These are phyloP conservation scores for Coemansia sp. DNA, from an alignment of 192 early-diverging fungal species.

Conservation along the genomic window DNA sequence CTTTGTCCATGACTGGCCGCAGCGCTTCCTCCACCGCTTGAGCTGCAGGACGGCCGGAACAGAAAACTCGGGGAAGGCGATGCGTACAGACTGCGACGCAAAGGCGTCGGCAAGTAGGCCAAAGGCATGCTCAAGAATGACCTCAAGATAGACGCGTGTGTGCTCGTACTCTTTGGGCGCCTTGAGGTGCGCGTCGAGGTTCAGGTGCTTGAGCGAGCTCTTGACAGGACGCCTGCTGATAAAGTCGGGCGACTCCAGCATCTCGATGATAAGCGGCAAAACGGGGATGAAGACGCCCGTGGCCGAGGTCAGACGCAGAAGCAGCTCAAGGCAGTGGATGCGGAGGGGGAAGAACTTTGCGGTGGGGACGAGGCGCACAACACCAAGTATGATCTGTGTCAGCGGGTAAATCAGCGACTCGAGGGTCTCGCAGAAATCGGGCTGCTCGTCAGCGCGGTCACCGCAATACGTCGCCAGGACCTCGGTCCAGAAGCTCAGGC, in stretches of 20 bases:
- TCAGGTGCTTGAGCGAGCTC: conserved; percentile 80
- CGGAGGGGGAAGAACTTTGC: conserved; percentile 90
- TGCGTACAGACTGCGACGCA: conserved; percentile 65
- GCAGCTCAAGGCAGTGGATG: conserved; percentile 73
- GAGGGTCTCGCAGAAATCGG: conserved; percentile 49
- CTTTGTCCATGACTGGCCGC: conserved; percentile 61
- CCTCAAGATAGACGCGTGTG: conserved; percentile 77
- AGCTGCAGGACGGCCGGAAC: conserved; percentile 85
- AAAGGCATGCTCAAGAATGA: conserved; percentile 76
- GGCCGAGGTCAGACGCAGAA: conserved; percentile 67
- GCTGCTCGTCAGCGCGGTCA: conserved; percentile 51
- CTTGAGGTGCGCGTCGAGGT: conserved; percentile 74
- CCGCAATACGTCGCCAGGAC: conserved; percentile 72
- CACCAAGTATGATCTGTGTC: conserved; percentile 72
- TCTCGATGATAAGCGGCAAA: conserved; percentile 80
- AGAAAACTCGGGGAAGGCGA: conserved; percentile 93
- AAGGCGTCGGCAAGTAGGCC: conserved; percentile 73
- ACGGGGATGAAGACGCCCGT: conserved; percentile 76
- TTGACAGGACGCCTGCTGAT: conserved; percentile 67
- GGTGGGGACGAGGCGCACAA: conserved; percentile 80
- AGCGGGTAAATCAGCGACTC: conserved; percentile 86
- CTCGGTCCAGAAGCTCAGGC: conserved; percentile 85
- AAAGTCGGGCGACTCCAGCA: conserved; percentile 70
- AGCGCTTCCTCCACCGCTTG: conserved; percentile 79
- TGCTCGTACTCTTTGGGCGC: conserved; percentile 79